A percentile compares a stretch with the other conserved stretches of the same genome.
Conservation (phyloP, 2,329 filamentous ascomycete genomes). For the Alternaria dauci region DNA sequence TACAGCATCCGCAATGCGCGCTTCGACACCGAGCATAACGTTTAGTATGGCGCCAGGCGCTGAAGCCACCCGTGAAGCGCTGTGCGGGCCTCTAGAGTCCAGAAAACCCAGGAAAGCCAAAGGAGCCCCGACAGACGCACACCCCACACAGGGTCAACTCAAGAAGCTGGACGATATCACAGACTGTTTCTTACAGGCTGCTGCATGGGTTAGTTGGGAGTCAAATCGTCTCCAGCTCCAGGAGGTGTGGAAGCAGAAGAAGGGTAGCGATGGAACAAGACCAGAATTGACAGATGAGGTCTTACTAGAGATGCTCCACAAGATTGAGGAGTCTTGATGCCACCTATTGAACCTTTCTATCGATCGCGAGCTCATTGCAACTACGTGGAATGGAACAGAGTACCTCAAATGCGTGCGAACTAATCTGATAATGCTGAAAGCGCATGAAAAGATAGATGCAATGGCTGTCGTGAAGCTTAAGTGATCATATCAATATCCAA, state of each 20-base stretch:
- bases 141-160: constrained; percentile 13
- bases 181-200: constrained; percentile 79
- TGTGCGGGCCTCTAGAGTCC: constrained; percentile 18
- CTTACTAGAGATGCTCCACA: constrained; percentile 20
- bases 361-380: no score
- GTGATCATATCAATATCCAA: not conserved
- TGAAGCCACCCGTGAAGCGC: constrained; percentile 13
- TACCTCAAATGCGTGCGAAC: not conserved
- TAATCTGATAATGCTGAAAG: not conserved
- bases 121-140: not conserved
- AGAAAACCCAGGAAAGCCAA: constrained; percentile 9
- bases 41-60: constrained; percentile 25
- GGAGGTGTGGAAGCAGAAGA: constrained; percentile 4
- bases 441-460: no score
- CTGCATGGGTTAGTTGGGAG: constrained; percentile 81
- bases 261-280: not conserved
- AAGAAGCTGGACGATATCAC: constrained; percentile 81
- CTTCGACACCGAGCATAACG: constrained; percentile 21
- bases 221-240: constrained; percentile 56
- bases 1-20: constrained; percentile 7
- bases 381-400: not conserved
- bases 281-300: constrained; percentile 8
- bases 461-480: not conserved
- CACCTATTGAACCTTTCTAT: not conserved
- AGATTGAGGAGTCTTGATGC: constrained; percentile 2